These are phyloP conservation scores for Colletotrichum lindemuthianum DNA, from an alignment of 2,329 filamentous ascomycete species.

Conservation along the genomic window DNA sequence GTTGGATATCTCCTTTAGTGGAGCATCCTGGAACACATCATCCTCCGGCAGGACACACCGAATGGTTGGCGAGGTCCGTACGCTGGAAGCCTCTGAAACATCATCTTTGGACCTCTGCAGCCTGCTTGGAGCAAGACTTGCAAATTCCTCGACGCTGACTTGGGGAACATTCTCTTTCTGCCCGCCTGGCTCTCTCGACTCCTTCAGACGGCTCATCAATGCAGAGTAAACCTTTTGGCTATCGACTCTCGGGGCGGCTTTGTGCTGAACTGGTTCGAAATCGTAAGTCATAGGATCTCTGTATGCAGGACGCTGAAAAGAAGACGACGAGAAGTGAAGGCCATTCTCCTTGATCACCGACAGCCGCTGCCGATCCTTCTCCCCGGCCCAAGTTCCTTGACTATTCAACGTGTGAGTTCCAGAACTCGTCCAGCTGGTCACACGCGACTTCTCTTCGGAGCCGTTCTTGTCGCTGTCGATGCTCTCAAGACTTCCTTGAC, in stretches of 20 bases:
- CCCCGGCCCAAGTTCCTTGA: slow-evolving; percentile 46
- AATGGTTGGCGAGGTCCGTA: slow-evolving; percentile 37
- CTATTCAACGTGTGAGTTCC: slow-evolving; percentile 64
- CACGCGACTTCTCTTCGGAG: slow-evolving; percentile 67
- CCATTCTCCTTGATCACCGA: slow-evolving; percentile 71
- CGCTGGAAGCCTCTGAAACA: not conserved
- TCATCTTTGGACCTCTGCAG: not conserved
- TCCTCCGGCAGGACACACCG: slow-evolving; percentile 47
- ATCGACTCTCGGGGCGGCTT: slow-evolving; percentile 48
- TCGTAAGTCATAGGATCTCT: slow-evolving; percentile 38
- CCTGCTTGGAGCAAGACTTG: not conserved
- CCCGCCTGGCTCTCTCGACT: slow-evolving; percentile 43
- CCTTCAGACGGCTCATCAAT: slow-evolving; percentile 65
- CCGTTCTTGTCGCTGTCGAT: slow-evolving; percentile 50
- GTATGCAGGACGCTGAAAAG: slow-evolving; percentile 42
- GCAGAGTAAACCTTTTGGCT: slow-evolving; percentile 72
- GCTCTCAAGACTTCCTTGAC: slow-evolving; percentile 65
- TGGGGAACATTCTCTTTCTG: not conserved
- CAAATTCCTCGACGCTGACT: not conserved
- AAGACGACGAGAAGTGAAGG: slow-evolving; percentile 53
- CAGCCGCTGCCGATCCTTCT: slow-evolving; percentile 66
- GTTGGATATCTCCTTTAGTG: slow-evolving; percentile 4
- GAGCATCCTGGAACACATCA: slow-evolving; percentile 44
- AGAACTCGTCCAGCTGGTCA: slow-evolving; percentile 79
- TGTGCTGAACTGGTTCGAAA: slow-evolving; percentile 35